These are phyloP conservation scores for Trametes cingulata DNA, from an alignment of 768 basidiomycete genomes.

Conservation along the genomic window DNA sequence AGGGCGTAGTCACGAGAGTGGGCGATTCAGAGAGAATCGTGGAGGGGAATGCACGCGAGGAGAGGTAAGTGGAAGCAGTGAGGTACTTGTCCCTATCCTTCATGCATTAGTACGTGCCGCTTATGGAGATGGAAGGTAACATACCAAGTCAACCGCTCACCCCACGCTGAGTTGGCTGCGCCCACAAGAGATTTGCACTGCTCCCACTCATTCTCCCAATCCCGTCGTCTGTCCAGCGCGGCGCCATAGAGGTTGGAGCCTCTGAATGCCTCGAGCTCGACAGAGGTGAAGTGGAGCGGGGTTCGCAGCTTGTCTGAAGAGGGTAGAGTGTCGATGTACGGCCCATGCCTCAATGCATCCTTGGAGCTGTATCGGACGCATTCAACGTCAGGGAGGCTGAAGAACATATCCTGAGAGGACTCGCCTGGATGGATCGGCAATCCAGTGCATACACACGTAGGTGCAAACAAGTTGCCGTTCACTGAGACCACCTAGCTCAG, in stretches of 20 bases:
- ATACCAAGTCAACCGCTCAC: conserved; percentile 65
- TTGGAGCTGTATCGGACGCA: neutral
- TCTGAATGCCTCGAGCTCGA: conserved; percentile 64
- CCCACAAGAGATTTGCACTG: conserved; percentile 48
- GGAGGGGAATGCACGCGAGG: conserved; percentile 91
- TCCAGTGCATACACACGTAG: conserved; percentile 68
- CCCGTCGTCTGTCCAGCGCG: conserved; percentile 60
- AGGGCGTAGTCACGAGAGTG: conserved; percentile 48
- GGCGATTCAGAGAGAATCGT: conserved; percentile 64
- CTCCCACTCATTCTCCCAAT: conserved; percentile 66
- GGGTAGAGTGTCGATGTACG: conserved; percentile 75
- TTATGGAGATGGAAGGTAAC: too few species aligned
- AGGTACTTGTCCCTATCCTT: conserved; percentile 66
- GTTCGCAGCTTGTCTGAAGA: conserved; percentile 56
- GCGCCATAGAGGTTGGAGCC: conserved; percentile 86
- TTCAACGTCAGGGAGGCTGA: too few species aligned
- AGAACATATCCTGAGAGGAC: neutral
- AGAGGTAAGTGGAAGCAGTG: conserved; percentile 72
- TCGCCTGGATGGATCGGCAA: conserved; percentile 41
- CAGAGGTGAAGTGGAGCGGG: conserved; percentile 65
- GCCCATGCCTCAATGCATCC: conserved; percentile 41
- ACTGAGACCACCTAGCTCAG: conserved; percentile 43
- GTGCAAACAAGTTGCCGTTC: conserved; percentile 68
- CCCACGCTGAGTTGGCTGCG: conserved; percentile 43
- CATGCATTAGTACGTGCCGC: too few species aligned